Percentiles rank a stretch among this genome's conserved stretches.
Conservation (phyloP, 2,329 filamentous ascomycete species). For the Phialophora expanda region DNA sequence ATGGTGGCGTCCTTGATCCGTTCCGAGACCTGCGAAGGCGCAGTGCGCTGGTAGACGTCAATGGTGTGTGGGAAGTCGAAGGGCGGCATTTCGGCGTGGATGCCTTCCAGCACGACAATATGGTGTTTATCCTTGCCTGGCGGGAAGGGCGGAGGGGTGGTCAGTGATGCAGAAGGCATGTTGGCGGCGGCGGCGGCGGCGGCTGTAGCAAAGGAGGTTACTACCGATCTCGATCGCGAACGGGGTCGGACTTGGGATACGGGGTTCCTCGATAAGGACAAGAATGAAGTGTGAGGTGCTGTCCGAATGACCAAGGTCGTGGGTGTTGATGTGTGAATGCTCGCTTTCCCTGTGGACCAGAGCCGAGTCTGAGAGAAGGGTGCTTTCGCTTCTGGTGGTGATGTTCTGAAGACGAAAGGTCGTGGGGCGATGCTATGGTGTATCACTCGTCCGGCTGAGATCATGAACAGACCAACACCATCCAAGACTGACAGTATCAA, state of each 20-base stretch:
- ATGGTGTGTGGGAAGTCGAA: slow-evolving; percentile 54
- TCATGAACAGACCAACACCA: not conserved
- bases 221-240: not conserved
- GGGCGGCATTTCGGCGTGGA: slow-evolving; percentile 47
- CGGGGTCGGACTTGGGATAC: not conserved
- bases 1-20: slow-evolving; percentile 56
- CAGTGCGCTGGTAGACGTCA: slow-evolving; percentile 47
- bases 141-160: slow-evolving; percentile 33
- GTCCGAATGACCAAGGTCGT: not conserved
- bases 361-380: not conserved
- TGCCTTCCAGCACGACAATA: slow-evolving; percentile 56
- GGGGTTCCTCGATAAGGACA: not conserved
- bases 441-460: not conserved
- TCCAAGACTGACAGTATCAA: not conserved
- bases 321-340: not conserved
- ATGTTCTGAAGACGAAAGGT: not conserved
- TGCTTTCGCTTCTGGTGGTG: not conserved
- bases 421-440: not conserved
- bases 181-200: slow-evolving; percentile 3
- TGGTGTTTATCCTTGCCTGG: slow-evolving; percentile 47
- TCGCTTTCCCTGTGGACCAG: not conserved
- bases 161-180: not conserved
- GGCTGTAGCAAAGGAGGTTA: not conserved
- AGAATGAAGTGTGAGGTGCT: not conserved
- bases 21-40: slow-evolving; percentile 46